Evolutionary conservation across 2,329 filamentous ascomycete species (phyloP).

Genomic region (Aspergillus fumigatus): DNA sequence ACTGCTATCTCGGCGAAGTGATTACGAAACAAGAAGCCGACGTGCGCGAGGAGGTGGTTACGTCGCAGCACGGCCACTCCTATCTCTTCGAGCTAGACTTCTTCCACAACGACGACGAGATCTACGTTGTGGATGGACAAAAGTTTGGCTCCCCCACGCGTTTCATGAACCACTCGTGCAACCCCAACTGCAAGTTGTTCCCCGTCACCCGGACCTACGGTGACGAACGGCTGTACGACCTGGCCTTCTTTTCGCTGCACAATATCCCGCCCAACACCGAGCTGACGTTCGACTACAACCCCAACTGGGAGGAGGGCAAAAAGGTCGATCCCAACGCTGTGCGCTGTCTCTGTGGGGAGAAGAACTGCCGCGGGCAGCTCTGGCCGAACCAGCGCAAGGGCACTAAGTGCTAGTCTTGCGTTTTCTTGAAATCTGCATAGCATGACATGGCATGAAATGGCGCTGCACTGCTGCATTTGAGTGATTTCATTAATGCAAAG

Average conservation of each 20-base stretch:
- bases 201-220: conserved; percentile 39
- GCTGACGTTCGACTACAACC: conserved; percentile 47
- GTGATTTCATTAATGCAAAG: too few relatives aligned
- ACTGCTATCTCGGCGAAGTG: conserved; percentile 43
- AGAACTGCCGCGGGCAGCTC: conserved; percentile 41
- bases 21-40: conserved; percentile 35
- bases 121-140: conserved; percentile 42
- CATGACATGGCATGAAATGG: background rate
- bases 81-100: conserved; percentile 44
- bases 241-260: conserved; percentile 45
- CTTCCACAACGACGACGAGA: conserved; percentile 23
- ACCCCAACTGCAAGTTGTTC: conserved; percentile 44
- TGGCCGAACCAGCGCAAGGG: conserved; percentile 40
- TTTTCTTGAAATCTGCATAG: conserved; percentile 1
- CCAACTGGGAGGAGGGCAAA: conserved; percentile 20
- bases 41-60: conserved; percentile 31
- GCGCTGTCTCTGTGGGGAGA: conserved; percentile 42
- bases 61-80: conserved; percentile 26
- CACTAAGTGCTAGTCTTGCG: conserved; percentile 10
- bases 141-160: conserved; percentile 40
- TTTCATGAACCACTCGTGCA: conserved; percentile 48
- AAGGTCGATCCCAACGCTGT: conserved; percentile 35
- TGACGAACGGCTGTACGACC: conserved; percentile 40
- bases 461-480: background rate
- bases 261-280: conserved; percentile 41